These are phyloP conservation scores for Nepenthes alata DNA, from an alignment of 179 eudicot genomes.

Conservation along the genomic window DNA sequence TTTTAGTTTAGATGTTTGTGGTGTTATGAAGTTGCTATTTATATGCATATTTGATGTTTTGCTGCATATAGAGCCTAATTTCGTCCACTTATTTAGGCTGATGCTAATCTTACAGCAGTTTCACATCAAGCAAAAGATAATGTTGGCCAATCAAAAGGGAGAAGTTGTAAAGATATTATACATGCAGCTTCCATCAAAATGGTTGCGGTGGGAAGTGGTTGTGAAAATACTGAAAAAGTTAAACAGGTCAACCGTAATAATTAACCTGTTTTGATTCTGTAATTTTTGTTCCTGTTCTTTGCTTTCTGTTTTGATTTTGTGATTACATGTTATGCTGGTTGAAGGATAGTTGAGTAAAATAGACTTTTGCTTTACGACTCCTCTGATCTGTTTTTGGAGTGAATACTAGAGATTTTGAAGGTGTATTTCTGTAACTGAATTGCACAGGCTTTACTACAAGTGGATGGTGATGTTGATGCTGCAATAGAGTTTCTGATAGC, in stretches of 20 bases:
- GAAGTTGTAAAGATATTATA: constrained; percentile 17
- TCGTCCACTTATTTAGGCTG: constrained; percentile 58
- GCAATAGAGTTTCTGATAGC: constrained; percentile 67
- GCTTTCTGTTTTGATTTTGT: background rate
- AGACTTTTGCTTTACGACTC: background rate
- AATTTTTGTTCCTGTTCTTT: constrained; percentile 3
- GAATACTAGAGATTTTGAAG: background rate
- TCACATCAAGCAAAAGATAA: constrained; percentile 43
- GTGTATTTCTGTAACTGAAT: background rate
- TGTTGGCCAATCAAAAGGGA: constrained; percentile 28
- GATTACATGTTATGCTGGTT: background rate
- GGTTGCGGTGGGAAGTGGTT: constrained; percentile 65
- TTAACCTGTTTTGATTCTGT: background rate
- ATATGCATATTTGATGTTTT: constrained; percentile 6
- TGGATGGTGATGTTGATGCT: constrained; percentile 72
- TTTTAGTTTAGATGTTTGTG: background rate
- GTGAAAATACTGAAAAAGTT: constrained; percentile 44
- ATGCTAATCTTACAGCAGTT: constrained; percentile 69
- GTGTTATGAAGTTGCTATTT: constrained; percentile 2
- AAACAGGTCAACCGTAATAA: constrained; percentile 35
- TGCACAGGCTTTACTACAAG: constrained; percentile 42
- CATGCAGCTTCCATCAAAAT: constrained; percentile 39
- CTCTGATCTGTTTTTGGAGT: no score
- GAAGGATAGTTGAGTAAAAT: background rate
- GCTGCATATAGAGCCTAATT: constrained; percentile 24